Evolutionary conservation across 2,329 filamentous ascomycete species (phyloP), one percentile per base, ranked within the genome.

Genomic region (Zymoseptoria tritici): DNA sequence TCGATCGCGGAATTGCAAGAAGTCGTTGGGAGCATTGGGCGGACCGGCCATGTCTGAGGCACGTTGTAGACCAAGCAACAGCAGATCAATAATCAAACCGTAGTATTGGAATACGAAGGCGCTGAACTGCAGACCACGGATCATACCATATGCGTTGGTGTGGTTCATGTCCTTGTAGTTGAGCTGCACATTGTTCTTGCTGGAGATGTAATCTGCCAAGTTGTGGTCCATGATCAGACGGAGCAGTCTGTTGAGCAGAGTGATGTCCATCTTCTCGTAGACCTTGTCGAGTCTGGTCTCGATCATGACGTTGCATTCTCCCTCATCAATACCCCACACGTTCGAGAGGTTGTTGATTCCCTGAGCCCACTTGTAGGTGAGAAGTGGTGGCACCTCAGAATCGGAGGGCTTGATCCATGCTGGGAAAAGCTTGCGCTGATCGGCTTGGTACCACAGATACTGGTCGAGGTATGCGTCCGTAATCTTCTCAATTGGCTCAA

Each of bases 121-220:
- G 1, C 94, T 97, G 77, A 99, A 99, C 67, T 99, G 95, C 16
- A 99, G 82, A 67, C 95, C 94, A 70, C 94, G 91, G 70, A 99
- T 97, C 88, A 99, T 89, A 67, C 94, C 94, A 72, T 97, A 99
- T 72, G 91, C 95, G 77, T 99, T 99, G 72, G 95, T 94, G 71
- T 99, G 94, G 72, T 97, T 97, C 94, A 99, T 99, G 70, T 99
- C 94, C 79, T 99, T 99, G 81, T 99, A 99, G 63, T 95, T 97
- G 64, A 99, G 83, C 74, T 97, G 93, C 11, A 99, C 94, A 72
- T 99, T 99, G 81, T 99, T 99, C 84, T 99, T 99, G 46, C 93
- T 91, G 1, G 93, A 97, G 71, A 99, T 99, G 77, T 99, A 99
- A 75, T 99, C 95, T 4, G 94, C 94, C 78, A 99, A 78, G 74